These are phyloP conservation scores for Saccharomyces hybrid DNA, from an alignment of 1,139 yeast genomes.

Conservation along the genomic window DNA sequence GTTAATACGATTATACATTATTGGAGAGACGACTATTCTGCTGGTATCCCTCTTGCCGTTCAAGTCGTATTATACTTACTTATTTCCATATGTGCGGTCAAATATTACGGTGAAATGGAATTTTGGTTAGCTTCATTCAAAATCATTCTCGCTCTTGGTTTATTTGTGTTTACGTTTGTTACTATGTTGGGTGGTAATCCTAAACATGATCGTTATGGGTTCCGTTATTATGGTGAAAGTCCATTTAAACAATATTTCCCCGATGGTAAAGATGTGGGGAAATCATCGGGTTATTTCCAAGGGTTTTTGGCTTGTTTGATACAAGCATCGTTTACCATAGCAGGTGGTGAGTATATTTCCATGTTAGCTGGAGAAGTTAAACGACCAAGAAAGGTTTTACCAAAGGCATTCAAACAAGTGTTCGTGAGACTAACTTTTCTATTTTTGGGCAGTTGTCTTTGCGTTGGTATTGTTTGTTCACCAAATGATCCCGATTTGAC, in stretches of 20 bases:
- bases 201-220: conserved; percentile 55
- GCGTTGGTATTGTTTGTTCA: conserved; percentile 53
- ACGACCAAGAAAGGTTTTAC: conserved; percentile 70
- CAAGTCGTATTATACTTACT: conserved; percentile 56
- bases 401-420: conserved; percentile 71
- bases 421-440: conserved; percentile 62
- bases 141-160: conserved; percentile 61
- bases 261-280: conserved; percentile 38
- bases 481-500: conserved; percentile 42
- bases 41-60: conserved; percentile 55
- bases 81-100: conserved; percentile 67
- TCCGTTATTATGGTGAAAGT: conserved; percentile 52
- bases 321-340: conserved; percentile 60
- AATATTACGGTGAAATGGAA: conserved; percentile 68
- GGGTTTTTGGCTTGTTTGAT: conserved; percentile 61
- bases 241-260: conserved; percentile 50
- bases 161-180: conserved; percentile 62
- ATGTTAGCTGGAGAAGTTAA: conserved; percentile 79
- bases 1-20: conserved; percentile 70
- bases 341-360: conserved; percentile 79
- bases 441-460: conserved; percentile 56
- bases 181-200: conserved; percentile 87
- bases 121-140: conserved; percentile 76
- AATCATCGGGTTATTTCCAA: conserved; percentile 52
- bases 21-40: conserved; percentile 70